Percentiles rank a stretch among this genome's conserved stretches.
Evolutionary conservation across 257 asterid species (phyloP).

Genomic region (Ilex aquifolium): DNA sequence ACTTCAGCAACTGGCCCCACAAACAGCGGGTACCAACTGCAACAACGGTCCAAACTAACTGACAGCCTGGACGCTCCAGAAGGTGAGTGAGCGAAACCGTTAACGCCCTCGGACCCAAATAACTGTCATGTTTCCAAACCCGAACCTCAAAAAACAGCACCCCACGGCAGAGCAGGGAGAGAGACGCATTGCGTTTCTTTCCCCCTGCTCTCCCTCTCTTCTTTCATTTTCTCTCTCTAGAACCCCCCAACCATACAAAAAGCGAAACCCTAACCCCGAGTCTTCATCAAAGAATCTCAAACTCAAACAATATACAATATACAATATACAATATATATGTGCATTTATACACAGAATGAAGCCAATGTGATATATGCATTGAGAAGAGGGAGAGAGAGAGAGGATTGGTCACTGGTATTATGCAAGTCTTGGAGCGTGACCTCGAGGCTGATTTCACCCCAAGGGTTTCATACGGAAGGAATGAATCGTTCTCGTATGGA

Average conservation of each 20-base stretch:
- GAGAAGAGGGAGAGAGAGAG: no score
- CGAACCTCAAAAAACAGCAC: not conserved
- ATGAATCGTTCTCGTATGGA: no score
- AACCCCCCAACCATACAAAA: conserved; percentile 34
- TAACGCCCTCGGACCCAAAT: not conserved
- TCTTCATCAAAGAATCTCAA: conserved; percentile 25
- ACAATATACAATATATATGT: no score
- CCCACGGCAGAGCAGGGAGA: not conserved
- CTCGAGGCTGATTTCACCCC: conserved; percentile 9
- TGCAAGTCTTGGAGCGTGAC: conserved; percentile 7
- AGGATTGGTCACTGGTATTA: not conserved
- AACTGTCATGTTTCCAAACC: conserved; percentile 11
- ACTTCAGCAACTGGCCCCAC: no score
- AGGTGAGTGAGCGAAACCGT: no score
- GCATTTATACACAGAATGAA: no score
- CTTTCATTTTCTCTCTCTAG: conserved; percentile 21
- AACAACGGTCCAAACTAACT: no score
- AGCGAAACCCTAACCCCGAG: conserved; percentile 30
- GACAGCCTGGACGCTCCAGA: no score
- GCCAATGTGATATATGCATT: no score
- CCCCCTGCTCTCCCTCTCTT: conserved; percentile 7
- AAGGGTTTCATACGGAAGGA: not conserved
- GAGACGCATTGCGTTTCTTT: conserved; percentile 4
- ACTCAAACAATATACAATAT: not conserved
- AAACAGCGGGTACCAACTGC: no score